A percentile compares a stretch with the other conserved stretches of the same genome.
These are phyloP conservation scores for Aspergillus aculeatus DNA, from an alignment of 2,329 filamentous ascomycete genomes.

Conservation along the genomic window DNA sequence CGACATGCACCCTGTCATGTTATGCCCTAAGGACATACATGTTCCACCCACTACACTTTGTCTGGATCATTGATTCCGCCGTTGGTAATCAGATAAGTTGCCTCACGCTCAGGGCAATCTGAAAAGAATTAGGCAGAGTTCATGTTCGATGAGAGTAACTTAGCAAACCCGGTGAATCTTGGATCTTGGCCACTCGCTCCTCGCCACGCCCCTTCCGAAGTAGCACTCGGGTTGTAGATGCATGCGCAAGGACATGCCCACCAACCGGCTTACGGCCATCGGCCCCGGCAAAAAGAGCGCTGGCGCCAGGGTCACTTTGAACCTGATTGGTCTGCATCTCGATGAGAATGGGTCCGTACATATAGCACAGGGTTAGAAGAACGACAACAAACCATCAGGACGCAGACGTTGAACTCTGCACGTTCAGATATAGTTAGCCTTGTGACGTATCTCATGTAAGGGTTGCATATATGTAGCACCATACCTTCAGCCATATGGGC, in stretches of 20 bases:
- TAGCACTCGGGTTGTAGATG: conserved; percentile 64
- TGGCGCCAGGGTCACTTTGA: conserved; percentile 68
- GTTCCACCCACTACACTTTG: conserved; percentile 47
- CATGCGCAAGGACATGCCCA: conserved; percentile 68
- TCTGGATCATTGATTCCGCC: conserved; percentile 68
- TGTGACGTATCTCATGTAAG: not conserved
- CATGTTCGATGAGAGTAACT: conserved; percentile 10
- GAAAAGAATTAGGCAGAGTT: conserved; percentile 11
- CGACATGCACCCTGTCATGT: no score
- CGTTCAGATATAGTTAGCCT: conserved; percentile 8
- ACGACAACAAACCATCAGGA: conserved; percentile 54
- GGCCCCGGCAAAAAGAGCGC: conserved; percentile 64
- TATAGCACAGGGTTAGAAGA: not conserved
- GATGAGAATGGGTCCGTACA: not conserved
- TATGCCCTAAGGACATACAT: not conserved
- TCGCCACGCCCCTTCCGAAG: conserved; percentile 68
- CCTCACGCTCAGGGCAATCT: conserved; percentile 68
- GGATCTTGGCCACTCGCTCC: conserved; percentile 68
- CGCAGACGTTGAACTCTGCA: conserved; percentile 66
- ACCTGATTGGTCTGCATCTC: conserved; percentile 64
- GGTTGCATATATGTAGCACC: conserved; percentile 4
- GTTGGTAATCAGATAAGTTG: conserved; percentile 68
- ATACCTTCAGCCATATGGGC: conserved; percentile 64
- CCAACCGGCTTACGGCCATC: conserved; percentile 68
- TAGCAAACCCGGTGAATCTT: conserved; percentile 61